Evolutionary conservation across 371 early-diverging fungal genomes (phyloP), one percentile per base, ranked within the genome.

Genomic region (Syncephalastrum racemosum): DNA sequence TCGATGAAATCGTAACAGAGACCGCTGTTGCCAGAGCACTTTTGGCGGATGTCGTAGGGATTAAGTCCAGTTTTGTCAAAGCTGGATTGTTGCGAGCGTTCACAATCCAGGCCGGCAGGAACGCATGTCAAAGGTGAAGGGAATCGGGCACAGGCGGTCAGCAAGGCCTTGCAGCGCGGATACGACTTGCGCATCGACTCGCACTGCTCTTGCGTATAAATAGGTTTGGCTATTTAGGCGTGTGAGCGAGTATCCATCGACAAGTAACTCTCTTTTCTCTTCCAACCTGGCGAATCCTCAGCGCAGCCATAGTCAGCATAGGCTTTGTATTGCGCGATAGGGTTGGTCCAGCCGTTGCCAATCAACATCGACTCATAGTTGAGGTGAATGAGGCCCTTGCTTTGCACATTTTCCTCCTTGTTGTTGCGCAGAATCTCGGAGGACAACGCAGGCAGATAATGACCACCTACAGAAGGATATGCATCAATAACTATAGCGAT

Each of bases 271-370:
- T 20, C 27, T 20, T 58, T 15, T 50, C n/a, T 16, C 62, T 64
- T 62, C n/a, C n/a, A n/a, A 64, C 67, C 57, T 24, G 20, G n/a
- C 22, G 55, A 51, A 41, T 73, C 64, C 12, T 49, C 51, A 44
- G 89, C 84, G 63, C 90, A 90, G 0, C 89, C 90, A 82, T 90
- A 91, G 46, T 86, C 81, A 8, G 90, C 84, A 70, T 93, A 95
- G 68, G 87, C 88, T 67, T 91, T 79, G 71, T 86, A 91, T 70
- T 97, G 97, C 1, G 82, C 77, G 55, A 87, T 74, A 18, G 92
- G 91, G 47, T 95, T 90, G 4, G 90, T 90, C 70, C 92, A 75
- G 3, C 95, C 96, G 66, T 96, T 97, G 24, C 96, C 96, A 53
- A 95, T 88, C 43, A 87, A 71, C 59, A 95, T 71, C 10, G 89